Base-by-base conservation (phyloP, 2,329 filamentous ascomycete genomes). In the Tolypocladium tundrense region DNA sequence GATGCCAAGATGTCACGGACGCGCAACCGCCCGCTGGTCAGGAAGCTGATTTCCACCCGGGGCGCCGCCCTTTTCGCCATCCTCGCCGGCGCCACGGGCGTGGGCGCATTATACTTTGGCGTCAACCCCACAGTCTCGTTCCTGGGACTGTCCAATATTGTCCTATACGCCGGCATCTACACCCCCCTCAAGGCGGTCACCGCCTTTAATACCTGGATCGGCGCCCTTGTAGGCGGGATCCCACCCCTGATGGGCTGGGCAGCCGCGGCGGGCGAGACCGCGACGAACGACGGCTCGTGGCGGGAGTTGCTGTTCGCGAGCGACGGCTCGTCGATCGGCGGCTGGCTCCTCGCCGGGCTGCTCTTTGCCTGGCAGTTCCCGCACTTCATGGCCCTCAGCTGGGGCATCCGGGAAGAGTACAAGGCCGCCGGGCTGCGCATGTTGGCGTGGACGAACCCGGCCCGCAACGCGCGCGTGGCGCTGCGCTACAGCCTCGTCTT, bases 221-320 rank as follows among this genome's bases (percentile, higher is more conserved):
- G 94, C 19, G 94, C 92, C 4, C 73, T 99, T 0, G 90, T 99
- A 0, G 94, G 94, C 60, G 92, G 88, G 1, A 96, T 99, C 58
- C 93, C 94, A 0, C 94, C 94, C 0, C 75, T 99, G 39, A 99
- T 99, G 94, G 94, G 94, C 63, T 99, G 94, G 94, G 90, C 91
- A 19, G 94, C 94, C 0, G 94, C 94, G 0, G 92, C 91, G 0
- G 92, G 91, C 55, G 91, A 97, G 72, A 88, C 87, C 51, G 91
- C 91, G 10, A 89, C 86, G 3, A 83, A 81, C 27, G 85, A 87
- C 63, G 88, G 88, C 37, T 87, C 84, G 13, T 94, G 88, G 86
- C 79, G 82, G 54, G 90, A 94, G 68, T 80, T 96, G 43, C 77
- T 96, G 0, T 83, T 95, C 58, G 87, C 80, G 0, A 66, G 69